Evolutionary conservation across 768 basidiomycete genomes (phyloP).

Genomic region (Suillus brevipes): DNA sequence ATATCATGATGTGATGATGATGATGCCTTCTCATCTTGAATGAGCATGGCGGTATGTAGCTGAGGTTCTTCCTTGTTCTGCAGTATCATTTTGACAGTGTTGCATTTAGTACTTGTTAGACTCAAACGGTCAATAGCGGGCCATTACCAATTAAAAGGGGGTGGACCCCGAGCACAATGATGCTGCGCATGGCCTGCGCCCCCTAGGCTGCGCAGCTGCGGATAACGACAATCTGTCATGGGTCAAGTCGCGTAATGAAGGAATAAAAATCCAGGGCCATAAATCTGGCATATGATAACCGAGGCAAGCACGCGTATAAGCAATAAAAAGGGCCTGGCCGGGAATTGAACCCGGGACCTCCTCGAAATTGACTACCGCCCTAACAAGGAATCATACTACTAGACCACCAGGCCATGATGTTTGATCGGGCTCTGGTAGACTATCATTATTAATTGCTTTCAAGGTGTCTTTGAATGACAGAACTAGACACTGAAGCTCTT

Average conservation of each 20-base stretch:
- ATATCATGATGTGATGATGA: background rate
- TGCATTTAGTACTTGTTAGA: background rate
- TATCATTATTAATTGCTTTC: background rate
- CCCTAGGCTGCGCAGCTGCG: background rate
- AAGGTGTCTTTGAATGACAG: background rate
- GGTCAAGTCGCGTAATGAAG: too few species aligned
- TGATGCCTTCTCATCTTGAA: background rate
- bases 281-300: too few species aligned
- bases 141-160: background rate
- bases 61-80: background rate
- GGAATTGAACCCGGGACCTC: conserved; percentile 91
- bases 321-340: conserved; percentile 58
- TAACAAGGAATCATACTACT: conserved; percentile 70
- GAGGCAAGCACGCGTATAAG: too few species aligned
- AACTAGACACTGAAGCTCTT: background rate
- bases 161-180: background rate
- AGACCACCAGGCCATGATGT: conserved; percentile 52
- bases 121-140: background rate
- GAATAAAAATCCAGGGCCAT: too few species aligned
- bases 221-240: too few species aligned
- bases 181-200: background rate
- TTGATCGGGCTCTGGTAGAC: background rate
- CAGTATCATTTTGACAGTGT: background rate
- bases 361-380: conserved; percentile 45
- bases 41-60: background rate